phyloP scores from a whole-genome alignment of 257 asterid species.

The Jacaranda copaia region DNA sequence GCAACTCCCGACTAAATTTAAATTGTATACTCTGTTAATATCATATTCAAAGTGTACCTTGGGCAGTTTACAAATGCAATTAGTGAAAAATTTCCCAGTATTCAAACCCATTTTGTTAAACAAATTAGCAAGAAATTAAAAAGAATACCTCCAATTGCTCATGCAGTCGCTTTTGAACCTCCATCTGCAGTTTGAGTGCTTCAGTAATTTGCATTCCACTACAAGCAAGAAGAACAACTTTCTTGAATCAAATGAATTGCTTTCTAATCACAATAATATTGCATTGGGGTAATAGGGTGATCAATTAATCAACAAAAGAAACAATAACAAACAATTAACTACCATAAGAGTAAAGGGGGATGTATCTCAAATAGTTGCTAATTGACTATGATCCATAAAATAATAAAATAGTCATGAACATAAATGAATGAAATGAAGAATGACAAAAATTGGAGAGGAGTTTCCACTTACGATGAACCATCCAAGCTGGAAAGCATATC shows the following conservation, averaged over 20 bases:
- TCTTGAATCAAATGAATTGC: constrained; percentile 5
- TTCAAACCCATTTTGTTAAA: neutral
- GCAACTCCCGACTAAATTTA: neutral
- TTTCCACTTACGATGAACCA: constrained; percentile 87
- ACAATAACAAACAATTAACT: constrained; percentile 7
- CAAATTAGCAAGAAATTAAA: neutral
- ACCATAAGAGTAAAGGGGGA: constrained; percentile 10
- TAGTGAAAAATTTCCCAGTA: neutral
- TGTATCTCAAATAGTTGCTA: constrained; percentile 17
- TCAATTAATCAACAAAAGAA: constrained; percentile 23
- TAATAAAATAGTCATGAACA: neutral
- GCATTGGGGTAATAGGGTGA: constrained; percentile 9
- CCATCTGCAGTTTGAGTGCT: constrained; percentile 99
- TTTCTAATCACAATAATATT: neutral
- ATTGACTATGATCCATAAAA: constrained; percentile 3
- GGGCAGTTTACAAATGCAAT: constrained; percentile 2
- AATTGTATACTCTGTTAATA: neutral
- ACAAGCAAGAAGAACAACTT: constrained; percentile 36
- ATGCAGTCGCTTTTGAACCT: constrained; percentile 97
- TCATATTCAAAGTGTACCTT: neutral
- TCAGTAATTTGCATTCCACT: constrained; percentile 94
- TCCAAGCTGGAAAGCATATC: constrained; percentile 82
- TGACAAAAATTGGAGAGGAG: constrained; percentile 29
- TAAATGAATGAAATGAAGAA: constrained; percentile 12
- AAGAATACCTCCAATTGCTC: constrained; percentile 91